Percentiles rank a stretch among this genome's conserved stretches.
These are phyloP conservation scores for Coemansia sp. DNA, from an alignment of 192 early-diverging fungal genomes.

Conservation along the genomic window DNA sequence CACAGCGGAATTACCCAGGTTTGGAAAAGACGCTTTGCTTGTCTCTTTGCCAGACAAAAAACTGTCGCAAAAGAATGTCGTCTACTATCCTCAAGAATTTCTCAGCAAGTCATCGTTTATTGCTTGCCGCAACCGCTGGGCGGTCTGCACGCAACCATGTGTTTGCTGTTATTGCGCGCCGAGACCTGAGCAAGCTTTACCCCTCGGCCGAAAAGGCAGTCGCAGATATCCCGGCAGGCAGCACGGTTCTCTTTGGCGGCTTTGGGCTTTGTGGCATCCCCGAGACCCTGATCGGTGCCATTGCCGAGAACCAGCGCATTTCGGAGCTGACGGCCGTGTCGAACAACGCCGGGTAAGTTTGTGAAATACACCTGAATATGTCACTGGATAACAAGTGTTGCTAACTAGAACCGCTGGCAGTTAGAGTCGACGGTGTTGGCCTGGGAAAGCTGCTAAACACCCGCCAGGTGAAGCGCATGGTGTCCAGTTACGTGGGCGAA, in stretches of 20 bases:
- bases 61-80: background rate
- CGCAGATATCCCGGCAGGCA: slow-evolving; percentile 55
- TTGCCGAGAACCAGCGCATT: slow-evolving; percentile 17
- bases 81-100: background rate
- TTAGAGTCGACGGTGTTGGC: slow-evolving; percentile 60
- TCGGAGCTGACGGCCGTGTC: slow-evolving; percentile 52
- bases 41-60: no score
- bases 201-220: slow-evolving; percentile 59
- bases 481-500: slow-evolving; percentile 68
- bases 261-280: slow-evolving; percentile 76
- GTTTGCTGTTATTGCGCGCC: background rate
- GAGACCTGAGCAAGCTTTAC: slow-evolving; percentile 53
- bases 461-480: slow-evolving; percentile 68
- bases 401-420: no score
- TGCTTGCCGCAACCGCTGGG: background rate
- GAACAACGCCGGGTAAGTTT: slow-evolving; percentile 51
- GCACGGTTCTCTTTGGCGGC: slow-evolving; percentile 66
- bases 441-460: slow-evolving; percentile 60
- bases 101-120: background rate
- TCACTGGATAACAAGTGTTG: no score
- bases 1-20: no score
- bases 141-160: background rate
- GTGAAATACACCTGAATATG: background rate
- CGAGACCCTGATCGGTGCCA: slow-evolving; percentile 58
- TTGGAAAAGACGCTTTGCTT: no score